These are phyloP conservation scores for Nyssa sinensis DNA, from an alignment of 148 eudicot species.

Conservation along the genomic window DNA sequence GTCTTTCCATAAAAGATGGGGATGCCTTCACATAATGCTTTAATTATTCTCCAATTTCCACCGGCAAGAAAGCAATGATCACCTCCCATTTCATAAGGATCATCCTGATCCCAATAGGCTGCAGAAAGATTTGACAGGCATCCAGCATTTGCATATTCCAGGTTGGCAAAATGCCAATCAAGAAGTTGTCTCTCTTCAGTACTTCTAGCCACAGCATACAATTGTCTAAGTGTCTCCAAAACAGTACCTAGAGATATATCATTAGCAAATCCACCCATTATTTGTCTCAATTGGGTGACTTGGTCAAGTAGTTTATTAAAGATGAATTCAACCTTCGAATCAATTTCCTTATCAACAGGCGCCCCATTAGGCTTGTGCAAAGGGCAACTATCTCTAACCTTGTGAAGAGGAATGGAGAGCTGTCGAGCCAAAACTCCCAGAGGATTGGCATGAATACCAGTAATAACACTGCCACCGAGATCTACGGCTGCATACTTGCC, in stretches of 20 bases:
- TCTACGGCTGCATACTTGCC: constrained; percentile 72
- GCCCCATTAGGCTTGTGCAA: constrained; percentile 77
- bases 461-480: constrained; percentile 92
- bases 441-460: constrained; percentile 94
- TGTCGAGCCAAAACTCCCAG: constrained; percentile 92
- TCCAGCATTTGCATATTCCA: constrained; percentile 98
- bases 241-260: constrained; percentile 79
- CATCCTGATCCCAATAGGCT: constrained; percentile 96
- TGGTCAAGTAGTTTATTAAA: constrained; percentile 82
- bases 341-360: constrained; percentile 53
- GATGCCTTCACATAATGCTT: constrained; percentile 75
- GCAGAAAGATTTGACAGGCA: constrained; percentile 85
- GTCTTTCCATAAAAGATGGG: constrained; percentile 71
- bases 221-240: constrained; percentile 58
- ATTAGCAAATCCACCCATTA: constrained; percentile 66
- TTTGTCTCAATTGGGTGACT: constrained; percentile 66
- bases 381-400: constrained; percentile 88
- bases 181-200: constrained; percentile 79
- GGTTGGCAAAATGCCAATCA: constrained; percentile 89
- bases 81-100: constrained; percentile 97
- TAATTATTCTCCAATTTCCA: constrained; percentile 80
- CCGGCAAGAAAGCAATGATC: constrained; percentile 98
- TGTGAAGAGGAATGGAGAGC: constrained; percentile 82
- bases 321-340: constrained; percentile 54
- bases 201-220: constrained; percentile 68